These are phyloP conservation scores for Leccinum rimulosum DNA, from an alignment of 768 basidiomycete species.

Conservation along the genomic window DNA sequence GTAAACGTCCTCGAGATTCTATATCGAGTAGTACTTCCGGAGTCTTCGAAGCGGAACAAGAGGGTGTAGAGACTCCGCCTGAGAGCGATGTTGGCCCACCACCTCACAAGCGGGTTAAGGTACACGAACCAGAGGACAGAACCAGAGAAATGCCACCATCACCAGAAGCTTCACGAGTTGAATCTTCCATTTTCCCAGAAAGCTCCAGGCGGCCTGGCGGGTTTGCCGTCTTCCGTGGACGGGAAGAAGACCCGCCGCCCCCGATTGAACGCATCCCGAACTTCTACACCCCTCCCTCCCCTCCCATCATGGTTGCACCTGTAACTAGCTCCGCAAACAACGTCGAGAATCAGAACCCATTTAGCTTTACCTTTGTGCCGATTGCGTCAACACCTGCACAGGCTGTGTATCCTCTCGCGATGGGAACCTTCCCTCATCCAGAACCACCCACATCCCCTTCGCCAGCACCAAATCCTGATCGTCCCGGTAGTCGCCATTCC, in stretches of 20 bases:
- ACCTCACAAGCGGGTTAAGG: slow-evolving; percentile 52
- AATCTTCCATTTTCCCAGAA: slow-evolving; percentile 14
- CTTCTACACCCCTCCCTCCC: slow-evolving; percentile 45
- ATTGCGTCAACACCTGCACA: slow-evolving; percentile 53
- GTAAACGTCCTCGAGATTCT: slow-evolving; percentile 64
- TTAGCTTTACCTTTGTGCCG: slow-evolving; percentile 51
- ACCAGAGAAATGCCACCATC: slow-evolving; percentile 12
- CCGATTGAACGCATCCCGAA: slow-evolving; percentile 53
- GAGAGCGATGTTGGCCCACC: slow-evolving; percentile 42
- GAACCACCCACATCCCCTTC: slow-evolving; percentile 36
- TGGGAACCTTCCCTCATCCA: slow-evolving; percentile 35
- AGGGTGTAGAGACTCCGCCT: slow-evolving; percentile 39
- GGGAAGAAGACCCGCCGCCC: slow-evolving; percentile 43
- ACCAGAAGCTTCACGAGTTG: slow-evolving; percentile 14
- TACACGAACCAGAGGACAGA: slow-evolving; percentile 28
- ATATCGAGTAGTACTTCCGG: slow-evolving; percentile 42
- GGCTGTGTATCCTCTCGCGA: slow-evolving; percentile 36
- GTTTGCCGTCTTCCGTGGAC: slow-evolving; percentile 51
- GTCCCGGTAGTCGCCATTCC: slow-evolving; percentile 34
- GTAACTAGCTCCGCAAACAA: slow-evolving; percentile 49
- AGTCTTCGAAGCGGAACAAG: slow-evolving; percentile 42
- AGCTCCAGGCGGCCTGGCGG: slow-evolving; percentile 26
- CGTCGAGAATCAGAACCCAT: slow-evolving; percentile 53
- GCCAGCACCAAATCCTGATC: slow-evolving; percentile 31
- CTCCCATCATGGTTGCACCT: slow-evolving; percentile 33